Evolutionary conservation across 257 asterid genomes (phyloP), one percentile per base, ranked within the genome.

Genomic region (Apocynum venetum): DNA sequence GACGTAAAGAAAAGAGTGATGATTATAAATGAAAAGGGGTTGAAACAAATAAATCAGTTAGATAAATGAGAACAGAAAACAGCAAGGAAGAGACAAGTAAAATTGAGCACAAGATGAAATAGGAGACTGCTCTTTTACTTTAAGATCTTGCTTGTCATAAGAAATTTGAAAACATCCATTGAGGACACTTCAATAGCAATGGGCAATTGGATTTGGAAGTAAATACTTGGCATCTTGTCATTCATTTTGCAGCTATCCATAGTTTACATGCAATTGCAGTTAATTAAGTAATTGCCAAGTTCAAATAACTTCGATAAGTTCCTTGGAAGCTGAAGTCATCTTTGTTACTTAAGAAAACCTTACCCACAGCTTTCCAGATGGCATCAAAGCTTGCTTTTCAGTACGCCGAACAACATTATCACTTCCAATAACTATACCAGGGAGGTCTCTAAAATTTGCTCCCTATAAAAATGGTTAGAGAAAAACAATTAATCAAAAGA

Each of bases 291-390:
- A 66, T 31, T 66, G 20, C 15, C 31, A 41, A 40, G 25, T 61
- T 61, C 52, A 41, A 17, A 17, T 0, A 43, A 41, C 72, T 41
- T 41, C 7, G 9, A 4, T 36, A 65, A 41, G 36, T 67, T 67
- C 35, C 72, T 15, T 6, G 2, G 31, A 67, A 41, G 72, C 51
- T 14, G 2, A 67, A 44, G 72, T 3, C 35, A 19, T 41, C 25
- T 67, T 67, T 40, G 35, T 36, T 43, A 56, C 74, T 17, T 3
- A 48, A 19, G 43, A 0, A n/a, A 79, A 77, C 36, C 72, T 11
- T 93, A 93, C 97, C 94, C 92, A 81, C 19, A 93, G 96, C 78
- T 92, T 94, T 55, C 97, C 97, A 0, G 97, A 92, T 63, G 92
- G 38, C 59, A 94, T 49, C 9, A 46, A 59, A 4, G 73, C 41